A percentile compares a stretch with the other conserved stretches of the same genome.
Conservation (phyloP, 1,139 yeast species). For the Pichia sp. region DNA sequence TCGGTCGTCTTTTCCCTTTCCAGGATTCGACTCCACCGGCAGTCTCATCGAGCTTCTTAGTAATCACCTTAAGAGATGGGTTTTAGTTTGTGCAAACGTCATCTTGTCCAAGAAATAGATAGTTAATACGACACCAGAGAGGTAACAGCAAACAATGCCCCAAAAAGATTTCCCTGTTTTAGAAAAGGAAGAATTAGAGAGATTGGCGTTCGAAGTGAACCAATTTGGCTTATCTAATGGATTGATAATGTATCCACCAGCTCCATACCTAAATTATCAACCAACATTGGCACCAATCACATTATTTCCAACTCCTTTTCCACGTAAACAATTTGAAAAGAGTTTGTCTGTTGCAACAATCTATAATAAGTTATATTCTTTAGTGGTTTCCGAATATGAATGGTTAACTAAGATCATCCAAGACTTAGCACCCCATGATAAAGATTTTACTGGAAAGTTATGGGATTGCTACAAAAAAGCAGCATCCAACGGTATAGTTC, state of each 20-base stretch:
- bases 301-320: constrained; percentile 86
- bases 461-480: constrained; percentile 58
- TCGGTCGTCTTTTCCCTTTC: background rate
- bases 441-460: constrained; percentile 78
- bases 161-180: constrained; percentile 21
- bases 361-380: constrained; percentile 74
- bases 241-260: constrained; percentile 70
- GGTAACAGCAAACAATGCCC: too few species aligned
- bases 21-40: too few species aligned
- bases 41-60: too few species aligned
- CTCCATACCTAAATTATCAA: constrained; percentile 39
- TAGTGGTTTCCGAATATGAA: constrained; percentile 50
- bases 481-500: constrained; percentile 49
- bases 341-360: constrained; percentile 67
- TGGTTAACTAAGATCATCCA: constrained; percentile 64
- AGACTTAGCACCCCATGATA: constrained; percentile 58
- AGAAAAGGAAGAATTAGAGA: constrained; percentile 7
- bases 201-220: constrained; percentile 44
- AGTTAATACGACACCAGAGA: too few species aligned
- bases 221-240: constrained; percentile 87
- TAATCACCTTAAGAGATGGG: too few species aligned
- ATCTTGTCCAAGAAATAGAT: too few species aligned
- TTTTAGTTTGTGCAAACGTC: too few species aligned
- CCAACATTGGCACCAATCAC: constrained; percentile 85
- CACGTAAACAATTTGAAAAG: constrained; percentile 58